Evolutionary conservation across 306 rosid species (phyloP).

Genomic region (Corylus americana): DNA sequence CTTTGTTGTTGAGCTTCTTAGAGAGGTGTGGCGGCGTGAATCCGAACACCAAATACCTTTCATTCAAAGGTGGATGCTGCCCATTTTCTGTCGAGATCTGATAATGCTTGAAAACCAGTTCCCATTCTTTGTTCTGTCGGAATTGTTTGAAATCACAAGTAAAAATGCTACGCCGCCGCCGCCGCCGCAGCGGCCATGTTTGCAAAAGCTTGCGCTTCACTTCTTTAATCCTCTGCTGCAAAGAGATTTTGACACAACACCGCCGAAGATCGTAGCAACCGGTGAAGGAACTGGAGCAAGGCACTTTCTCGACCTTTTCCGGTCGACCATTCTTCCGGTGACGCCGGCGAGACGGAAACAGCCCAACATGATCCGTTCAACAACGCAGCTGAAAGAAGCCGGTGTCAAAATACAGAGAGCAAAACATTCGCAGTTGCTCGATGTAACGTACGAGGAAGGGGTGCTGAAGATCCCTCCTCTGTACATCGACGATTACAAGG

Average conservation of each 20-base stretch:
- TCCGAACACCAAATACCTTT: constrained; percentile 8
- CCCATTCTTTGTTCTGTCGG: constrained; percentile 37
- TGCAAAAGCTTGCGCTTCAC: constrained; percentile 30
- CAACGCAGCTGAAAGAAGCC: constrained; percentile 31
- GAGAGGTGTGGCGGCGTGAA: neutral
- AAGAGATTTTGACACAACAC: neutral
- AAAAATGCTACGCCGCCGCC: too few species aligned
- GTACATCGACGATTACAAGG: constrained; percentile 39
- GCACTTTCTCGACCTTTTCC: constrained; percentile 46
- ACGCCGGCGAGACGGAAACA: constrained; percentile 11
- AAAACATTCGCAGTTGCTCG: neutral
- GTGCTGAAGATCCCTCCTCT: constrained; percentile 36
- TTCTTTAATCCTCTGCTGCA: constrained; percentile 42
- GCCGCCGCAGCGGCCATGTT: neutral
- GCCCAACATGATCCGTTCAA: constrained; percentile 24
- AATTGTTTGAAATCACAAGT: constrained; percentile 33
- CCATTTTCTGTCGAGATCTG: constrained; percentile 33
- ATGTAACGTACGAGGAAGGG: constrained; percentile 28
- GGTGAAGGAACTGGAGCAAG: neutral
- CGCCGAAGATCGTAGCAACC: neutral
- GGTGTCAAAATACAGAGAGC: constrained; percentile 38
- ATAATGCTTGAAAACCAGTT: constrained; percentile 57
- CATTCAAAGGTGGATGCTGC: constrained; percentile 46
- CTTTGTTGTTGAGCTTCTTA: constrained; percentile 39
- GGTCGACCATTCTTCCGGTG: constrained; percentile 10